These are phyloP conservation scores for Venustampulla echinocandica DNA, from an alignment of 495 filamentous ascomycete genomes.

Conservation along the genomic window DNA sequence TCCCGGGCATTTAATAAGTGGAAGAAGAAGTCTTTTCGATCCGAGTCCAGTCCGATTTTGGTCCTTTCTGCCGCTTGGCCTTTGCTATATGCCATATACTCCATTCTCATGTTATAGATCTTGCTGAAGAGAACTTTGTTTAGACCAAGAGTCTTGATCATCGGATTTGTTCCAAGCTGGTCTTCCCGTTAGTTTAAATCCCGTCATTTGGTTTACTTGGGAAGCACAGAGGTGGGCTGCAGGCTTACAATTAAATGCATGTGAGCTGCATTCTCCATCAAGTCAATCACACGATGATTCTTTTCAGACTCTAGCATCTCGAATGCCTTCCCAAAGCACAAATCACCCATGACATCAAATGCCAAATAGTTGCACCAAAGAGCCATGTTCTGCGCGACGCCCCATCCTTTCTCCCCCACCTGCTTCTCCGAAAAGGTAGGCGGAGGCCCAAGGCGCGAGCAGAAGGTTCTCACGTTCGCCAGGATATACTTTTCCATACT, in stretches of 20 bases:
- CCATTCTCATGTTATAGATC: slow-evolving; percentile 11
- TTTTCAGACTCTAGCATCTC: slow-evolving; percentile 55
- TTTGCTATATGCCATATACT: slow-evolving; percentile 8
- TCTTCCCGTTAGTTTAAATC: neutral
- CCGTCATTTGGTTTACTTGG: neutral
- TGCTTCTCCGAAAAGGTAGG: too few relatives aligned
- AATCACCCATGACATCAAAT: slow-evolving; percentile 66
- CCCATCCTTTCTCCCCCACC: slow-evolving; percentile 33
- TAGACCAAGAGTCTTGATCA: slow-evolving; percentile 9
- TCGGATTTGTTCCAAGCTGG: slow-evolving; percentile 2
- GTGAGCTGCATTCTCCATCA: slow-evolving; percentile 47
- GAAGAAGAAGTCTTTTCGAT: slow-evolving; percentile 58
- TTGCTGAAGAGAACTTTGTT: slow-evolving; percentile 13
- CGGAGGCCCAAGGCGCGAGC: slow-evolving; percentile 24
- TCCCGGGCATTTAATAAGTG: slow-evolving; percentile 48
- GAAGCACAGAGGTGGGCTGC: neutral
- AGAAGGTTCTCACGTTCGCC: slow-evolving; percentile 41
- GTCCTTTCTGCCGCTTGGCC: slow-evolving; percentile 43
- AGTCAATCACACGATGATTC: slow-evolving; percentile 49
- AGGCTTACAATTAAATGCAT: slow-evolving; percentile 46
- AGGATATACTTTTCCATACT: slow-evolving; percentile 51
- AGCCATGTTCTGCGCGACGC: slow-evolving; percentile 42
- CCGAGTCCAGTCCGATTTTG: slow-evolving; percentile 46
- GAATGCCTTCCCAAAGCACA: slow-evolving; percentile 64
- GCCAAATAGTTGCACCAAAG: slow-evolving; percentile 58